These are phyloP conservation scores for Trypanosoma platydactyli DNA, from an alignment of 208 protist genomes.

Conservation along the genomic window DNA sequence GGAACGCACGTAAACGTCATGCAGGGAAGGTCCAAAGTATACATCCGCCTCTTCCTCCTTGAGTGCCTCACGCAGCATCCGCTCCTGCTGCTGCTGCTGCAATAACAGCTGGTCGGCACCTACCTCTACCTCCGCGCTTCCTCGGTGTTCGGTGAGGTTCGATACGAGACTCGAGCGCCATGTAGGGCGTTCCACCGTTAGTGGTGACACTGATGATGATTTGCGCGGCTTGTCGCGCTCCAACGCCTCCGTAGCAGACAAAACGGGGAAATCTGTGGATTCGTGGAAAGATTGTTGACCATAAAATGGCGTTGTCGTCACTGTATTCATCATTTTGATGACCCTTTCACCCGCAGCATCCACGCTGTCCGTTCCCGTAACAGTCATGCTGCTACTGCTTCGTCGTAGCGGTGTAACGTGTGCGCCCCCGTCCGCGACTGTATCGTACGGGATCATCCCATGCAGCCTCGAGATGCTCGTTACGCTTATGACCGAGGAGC, in stretches of 20 bases:
- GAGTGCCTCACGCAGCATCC: constrained; percentile 35
- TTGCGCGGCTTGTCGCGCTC: not conserved
- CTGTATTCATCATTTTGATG: too few relatives aligned
- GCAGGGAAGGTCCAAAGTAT: constrained; percentile 65
- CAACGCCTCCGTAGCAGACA: not conserved
- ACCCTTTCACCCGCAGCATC: not conserved
- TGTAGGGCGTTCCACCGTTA: not conserved
- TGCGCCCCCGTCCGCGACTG: not conserved
- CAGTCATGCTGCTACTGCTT: not conserved
- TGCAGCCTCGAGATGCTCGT: constrained; percentile 45
- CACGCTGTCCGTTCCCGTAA: not conserved
- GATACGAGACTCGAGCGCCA: not conserved
- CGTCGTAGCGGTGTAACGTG: not conserved
- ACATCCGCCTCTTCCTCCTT: constrained; percentile 46
- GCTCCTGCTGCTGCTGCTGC: constrained; percentile 22
- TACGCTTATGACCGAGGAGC: constrained; percentile 57
- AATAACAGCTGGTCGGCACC: too few relatives aligned
- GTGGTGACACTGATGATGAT: not conserved
- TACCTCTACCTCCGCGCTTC: not conserved
- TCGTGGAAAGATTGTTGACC: not conserved
- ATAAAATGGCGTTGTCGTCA: too few relatives aligned
- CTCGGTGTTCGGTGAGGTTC: not conserved
- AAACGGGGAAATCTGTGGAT: not conserved
- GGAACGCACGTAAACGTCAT: constrained; percentile 80
- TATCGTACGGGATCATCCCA: not conserved